These are phyloP conservation scores for Candida xyloterini DNA, from an alignment of 805 yeast species.

Conservation along the genomic window DNA sequence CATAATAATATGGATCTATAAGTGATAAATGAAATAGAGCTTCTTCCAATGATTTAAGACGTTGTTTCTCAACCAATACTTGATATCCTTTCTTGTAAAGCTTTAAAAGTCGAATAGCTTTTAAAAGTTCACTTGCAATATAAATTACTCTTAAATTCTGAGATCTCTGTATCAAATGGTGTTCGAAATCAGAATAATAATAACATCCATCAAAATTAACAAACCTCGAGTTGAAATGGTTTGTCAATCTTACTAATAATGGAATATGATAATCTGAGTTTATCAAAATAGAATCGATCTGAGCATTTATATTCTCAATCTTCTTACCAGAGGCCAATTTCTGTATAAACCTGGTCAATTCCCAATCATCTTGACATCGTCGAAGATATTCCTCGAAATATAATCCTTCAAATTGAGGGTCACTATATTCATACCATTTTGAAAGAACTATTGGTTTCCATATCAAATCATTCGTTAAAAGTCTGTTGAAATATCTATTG, in stretches of 20 bases:
- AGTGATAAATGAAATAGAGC: conserved; percentile 15
- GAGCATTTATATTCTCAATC: not conserved
- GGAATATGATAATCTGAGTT: conserved; percentile 17
- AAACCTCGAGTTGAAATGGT: conserved; percentile 15
- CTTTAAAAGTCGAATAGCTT: conserved; percentile 12
- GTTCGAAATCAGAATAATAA: conserved; percentile 1
- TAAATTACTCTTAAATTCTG: conserved; percentile 14
- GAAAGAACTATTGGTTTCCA: conserved; percentile 19
- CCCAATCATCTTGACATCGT: not conserved
- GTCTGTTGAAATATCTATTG: conserved; percentile 2
- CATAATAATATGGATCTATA: conserved; percentile 26
- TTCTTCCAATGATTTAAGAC: conserved; percentile 14
- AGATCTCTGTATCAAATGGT: conserved; percentile 8
- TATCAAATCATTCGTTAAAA: conserved; percentile 15
- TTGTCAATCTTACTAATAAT: conserved; percentile 16
- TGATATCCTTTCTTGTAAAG: conserved; percentile 6
- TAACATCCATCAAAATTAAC: not conserved
- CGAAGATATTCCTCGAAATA: too few species aligned
- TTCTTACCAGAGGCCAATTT: not conserved
- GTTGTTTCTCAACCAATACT: not conserved
- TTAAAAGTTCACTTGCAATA: conserved; percentile 21
- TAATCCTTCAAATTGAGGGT: not conserved
- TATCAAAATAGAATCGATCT: not conserved
- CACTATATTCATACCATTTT: conserved; percentile 1
- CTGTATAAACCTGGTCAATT: not conserved